Conservation (phyloP, 129 eudicot genomes). For the Chrysanthemum makinoi region DNA sequence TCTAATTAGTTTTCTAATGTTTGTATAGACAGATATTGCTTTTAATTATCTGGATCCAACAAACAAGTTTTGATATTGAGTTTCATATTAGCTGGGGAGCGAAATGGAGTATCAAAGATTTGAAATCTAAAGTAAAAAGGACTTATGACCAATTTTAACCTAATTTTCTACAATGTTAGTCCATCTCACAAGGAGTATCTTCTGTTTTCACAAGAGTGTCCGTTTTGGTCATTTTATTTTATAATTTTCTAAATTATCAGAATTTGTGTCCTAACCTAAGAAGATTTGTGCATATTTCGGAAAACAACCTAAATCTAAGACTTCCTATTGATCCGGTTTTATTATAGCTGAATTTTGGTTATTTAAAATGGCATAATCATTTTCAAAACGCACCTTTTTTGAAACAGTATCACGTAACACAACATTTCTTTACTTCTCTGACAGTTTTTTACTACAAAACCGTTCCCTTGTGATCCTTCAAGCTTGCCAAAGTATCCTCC, state of each 20-base stretch:
- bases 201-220: background rate
- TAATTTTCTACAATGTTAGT: too few relatives aligned
- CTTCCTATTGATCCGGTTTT: background rate
- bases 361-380: background rate
- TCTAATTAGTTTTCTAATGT: too few relatives aligned
- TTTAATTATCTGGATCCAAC: too few relatives aligned
- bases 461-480: constrained; percentile 85
- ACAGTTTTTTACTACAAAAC: constrained; percentile 63
- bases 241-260: background rate
- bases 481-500: constrained; percentile 89
- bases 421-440: too few relatives aligned
- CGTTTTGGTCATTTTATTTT: background rate
- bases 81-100: too few relatives aligned
- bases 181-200: background rate
- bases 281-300: too few relatives aligned
- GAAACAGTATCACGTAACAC: background rate
- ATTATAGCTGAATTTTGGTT: background rate
- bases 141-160: too few relatives aligned
- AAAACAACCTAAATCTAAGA: too few relatives aligned
- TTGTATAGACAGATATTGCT: too few relatives aligned
- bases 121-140: too few relatives aligned
- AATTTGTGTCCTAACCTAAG: background rate
- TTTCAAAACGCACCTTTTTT: constrained; percentile 1
- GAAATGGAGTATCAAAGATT: too few relatives aligned
- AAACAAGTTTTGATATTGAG: too few relatives aligned